Evolutionary conservation across 164 flowering plant genomes (phyloP), one percentile per base, ranked within the genome.

Genomic region (Warburgia ugandensis): DNA sequence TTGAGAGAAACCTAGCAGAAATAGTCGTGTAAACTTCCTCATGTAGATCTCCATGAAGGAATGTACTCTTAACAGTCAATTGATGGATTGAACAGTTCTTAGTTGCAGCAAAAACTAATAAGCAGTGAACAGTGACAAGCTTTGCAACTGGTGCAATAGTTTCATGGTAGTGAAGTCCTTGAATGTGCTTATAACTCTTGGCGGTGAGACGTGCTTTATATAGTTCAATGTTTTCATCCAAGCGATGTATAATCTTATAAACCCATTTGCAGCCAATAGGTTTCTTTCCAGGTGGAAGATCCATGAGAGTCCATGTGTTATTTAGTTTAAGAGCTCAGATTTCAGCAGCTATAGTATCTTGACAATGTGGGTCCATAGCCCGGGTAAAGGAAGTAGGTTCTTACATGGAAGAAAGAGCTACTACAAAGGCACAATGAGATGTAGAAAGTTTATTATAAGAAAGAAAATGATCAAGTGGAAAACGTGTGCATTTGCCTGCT

Each of bases 291-390:
- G 3, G 8, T 8, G 38, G 57, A 2, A 53, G 33, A 0, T 37
- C 0, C 10, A 17, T 19, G 1, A 52, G 1, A 0, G 33, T n/a
- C 45, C 35, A 52, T 5, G 56, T 52, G 3, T 52, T 3, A 11
- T 41, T 53, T 12, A 0, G 12, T 13, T 41, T 37, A 6, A 53
- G 20, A 4, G 37, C 57, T 4, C 19, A 1, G 1, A 53, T 41
- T 29, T 53, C 48, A 9, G 6, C 29, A 16, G 48, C 35, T 39
- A 52, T 52, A 6, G 56, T 45, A 1, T 39, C 37, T 11, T 19
- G 19, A 46, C 47, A 41, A 2, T 41, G 35, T 2, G 19, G 38
- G 4, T 41, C 27, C n/a, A 26, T 27, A 36, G 32, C 54, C 26
- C 26, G n/a, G 1, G 32, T 11, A n/a, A 36, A 50, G 16, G 36